These are phyloP conservation scores for Backusella australiensis DNA, from an alignment of 192 early-diverging fungal genomes.

Conservation along the genomic window DNA sequence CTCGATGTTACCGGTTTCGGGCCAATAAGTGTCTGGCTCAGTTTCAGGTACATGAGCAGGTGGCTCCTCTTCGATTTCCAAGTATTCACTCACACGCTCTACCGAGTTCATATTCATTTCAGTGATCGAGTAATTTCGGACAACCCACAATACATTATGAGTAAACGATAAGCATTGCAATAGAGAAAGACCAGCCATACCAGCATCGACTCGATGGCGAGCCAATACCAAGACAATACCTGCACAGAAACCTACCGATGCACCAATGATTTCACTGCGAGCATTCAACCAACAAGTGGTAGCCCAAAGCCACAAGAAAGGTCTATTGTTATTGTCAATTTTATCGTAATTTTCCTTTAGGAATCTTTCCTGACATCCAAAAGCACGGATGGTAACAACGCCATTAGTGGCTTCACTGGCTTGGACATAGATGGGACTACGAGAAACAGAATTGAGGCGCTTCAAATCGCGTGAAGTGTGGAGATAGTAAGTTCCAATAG, in stretches of 20 bases:
- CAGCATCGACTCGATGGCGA: conserved; percentile 63
- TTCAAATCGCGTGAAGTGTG: conserved; percentile 75
- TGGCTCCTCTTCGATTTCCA: conserved; percentile 77
- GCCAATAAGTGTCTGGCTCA: conserved; percentile 23
- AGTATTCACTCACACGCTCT: conserved; percentile 84
- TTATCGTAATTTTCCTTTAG: conserved; percentile 42
- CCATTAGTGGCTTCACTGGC: conserved; percentile 75
- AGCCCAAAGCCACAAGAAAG: conserved; percentile 80
- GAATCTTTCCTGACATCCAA: conserved; percentile 64
- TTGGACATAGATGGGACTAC: conserved; percentile 72
- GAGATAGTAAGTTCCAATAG: conserved; percentile 60
- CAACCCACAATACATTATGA: conserved; percentile 70
- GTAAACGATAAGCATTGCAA: conserved; percentile 83
- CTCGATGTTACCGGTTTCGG: conserved; percentile 27
- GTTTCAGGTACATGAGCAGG: neutral
- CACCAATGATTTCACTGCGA: conserved; percentile 76
- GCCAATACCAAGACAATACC: conserved; percentile 58
- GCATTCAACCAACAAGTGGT: conserved; percentile 82
- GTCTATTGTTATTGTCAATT: conserved; percentile 72
- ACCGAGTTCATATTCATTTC: conserved; percentile 88
- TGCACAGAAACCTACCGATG: conserved; percentile 65
- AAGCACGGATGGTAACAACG: conserved; percentile 81
- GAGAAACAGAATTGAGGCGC: conserved; percentile 74
- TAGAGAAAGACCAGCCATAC: conserved; percentile 81
- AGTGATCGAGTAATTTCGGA: conserved; percentile 72